Evolutionary conservation across 116 monocot species (phyloP).

Genomic region (Trichopus zeylanicus): DNA sequence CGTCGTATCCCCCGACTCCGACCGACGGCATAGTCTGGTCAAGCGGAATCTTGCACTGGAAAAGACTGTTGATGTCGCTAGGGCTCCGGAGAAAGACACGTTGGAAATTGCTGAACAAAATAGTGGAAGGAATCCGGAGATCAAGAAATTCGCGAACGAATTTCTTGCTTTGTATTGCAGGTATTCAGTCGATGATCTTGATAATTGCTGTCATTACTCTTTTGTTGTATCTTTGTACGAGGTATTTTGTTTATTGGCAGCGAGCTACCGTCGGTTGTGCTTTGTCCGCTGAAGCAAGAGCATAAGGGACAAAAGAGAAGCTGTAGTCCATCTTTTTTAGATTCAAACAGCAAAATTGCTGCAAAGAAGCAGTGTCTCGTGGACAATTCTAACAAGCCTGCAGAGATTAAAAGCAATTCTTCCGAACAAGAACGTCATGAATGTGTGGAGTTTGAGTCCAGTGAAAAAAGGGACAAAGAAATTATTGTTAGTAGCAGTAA

Average conservation of each 20-base stretch:
- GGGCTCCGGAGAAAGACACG: not conserved
- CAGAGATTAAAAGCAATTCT: not conserved
- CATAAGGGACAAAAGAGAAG: conserved; percentile 64
- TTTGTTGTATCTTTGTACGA: not conserved
- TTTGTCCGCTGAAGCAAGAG: conserved; percentile 12
- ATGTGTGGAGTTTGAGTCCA: not conserved
- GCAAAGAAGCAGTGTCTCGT: conserved; percentile 41
- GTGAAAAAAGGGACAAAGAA: conserved; percentile 2
- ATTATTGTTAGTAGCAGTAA: not conserved
- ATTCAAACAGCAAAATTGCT: conserved; percentile 31
- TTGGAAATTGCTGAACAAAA: not conserved
- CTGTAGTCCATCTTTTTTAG: conserved; percentile 44
- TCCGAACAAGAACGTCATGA: conserved; percentile 7
- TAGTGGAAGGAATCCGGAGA: conserved; percentile 28
- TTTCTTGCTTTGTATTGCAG: conserved; percentile 93
- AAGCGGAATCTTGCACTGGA: conserved; percentile 40
- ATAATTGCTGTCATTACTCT: not conserved
- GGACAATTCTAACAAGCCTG: not conserved
- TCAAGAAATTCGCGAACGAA: conserved; percentile 72
- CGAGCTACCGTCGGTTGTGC: conserved; percentile 35
- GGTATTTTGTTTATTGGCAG: conserved; percentile 15
- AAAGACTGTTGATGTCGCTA: too few species aligned
- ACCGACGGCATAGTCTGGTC: not conserved
- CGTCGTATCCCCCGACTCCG: conserved; percentile 33
- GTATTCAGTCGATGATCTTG: conserved; percentile 15